Conservation (phyloP, 345 rosid genomes). For the Luvunga scandens region DNA sequence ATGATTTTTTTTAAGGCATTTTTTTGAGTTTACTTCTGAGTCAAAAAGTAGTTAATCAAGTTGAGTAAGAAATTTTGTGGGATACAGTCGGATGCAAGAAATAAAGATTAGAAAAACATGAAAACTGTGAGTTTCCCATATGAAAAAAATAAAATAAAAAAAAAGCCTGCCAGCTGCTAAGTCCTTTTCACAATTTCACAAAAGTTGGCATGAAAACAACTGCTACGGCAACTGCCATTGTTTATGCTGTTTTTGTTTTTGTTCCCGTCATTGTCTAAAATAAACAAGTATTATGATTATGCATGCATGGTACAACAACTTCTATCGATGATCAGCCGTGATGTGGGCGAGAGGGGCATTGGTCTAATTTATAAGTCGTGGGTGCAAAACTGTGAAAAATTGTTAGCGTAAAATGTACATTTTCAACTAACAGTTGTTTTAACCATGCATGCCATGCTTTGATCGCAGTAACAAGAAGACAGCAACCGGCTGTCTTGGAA, state of each 20-base stretch:
- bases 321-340: not conserved
- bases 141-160: not conserved
- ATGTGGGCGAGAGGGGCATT: not conserved
- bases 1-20: not conserved
- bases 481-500: conserved; percentile 14
- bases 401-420: not conserved
- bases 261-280: not conserved
- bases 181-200: not conserved
- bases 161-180: conserved; percentile 4
- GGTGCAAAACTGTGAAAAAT: not conserved
- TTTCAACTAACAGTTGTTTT: not conserved
- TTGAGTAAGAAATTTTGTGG: not conserved
- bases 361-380: not conserved
- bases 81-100: not conserved
- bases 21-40: not conserved
- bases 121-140: not conserved
- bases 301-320: not conserved
- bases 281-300: not conserved
- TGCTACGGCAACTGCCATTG: not conserved
- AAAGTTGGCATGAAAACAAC: not conserved
- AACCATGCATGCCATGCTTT: not conserved
- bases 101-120: not conserved
- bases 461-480: conserved; percentile 14
- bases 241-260: not conserved
- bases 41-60: conserved; percentile 8